Evolutionary conservation across 192 early-diverging fungal genomes (phyloP).

Genomic region (Thoreauomyces humboldtii): DNA sequence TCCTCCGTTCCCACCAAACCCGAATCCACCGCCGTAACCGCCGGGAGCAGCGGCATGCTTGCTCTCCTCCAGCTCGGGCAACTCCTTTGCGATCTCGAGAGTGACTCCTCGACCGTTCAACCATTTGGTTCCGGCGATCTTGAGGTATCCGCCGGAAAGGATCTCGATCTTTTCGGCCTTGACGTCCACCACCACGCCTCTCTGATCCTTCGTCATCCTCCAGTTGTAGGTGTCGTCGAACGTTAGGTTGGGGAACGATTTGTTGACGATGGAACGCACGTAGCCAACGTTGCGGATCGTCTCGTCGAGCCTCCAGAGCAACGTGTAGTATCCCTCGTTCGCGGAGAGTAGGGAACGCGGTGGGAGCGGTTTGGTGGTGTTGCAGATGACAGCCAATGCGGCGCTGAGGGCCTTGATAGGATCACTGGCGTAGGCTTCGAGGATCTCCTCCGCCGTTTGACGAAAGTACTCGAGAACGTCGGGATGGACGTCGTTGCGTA

Average conservation of each 20-base stretch:
- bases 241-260: slow-evolving; percentile 64
- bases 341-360: slow-evolving; percentile 80
- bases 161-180: slow-evolving; percentile 65
- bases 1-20: slow-evolving; percentile 32
- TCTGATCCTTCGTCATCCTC: slow-evolving; percentile 80
- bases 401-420: slow-evolving; percentile 75
- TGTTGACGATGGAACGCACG: slow-evolving; percentile 73
- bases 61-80: slow-evolving; percentile 76
- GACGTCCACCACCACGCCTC: slow-evolving; percentile 86
- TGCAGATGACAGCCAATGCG: slow-evolving; percentile 84
- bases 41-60: slow-evolving; percentile 8
- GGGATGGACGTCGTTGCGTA: slow-evolving; percentile 64
- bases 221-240: slow-evolving; percentile 76
- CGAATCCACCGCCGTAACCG: slow-evolving; percentile 42
- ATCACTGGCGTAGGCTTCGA: slow-evolving; percentile 67
- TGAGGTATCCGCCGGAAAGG: slow-evolving; percentile 47
- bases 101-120: slow-evolving; percentile 58
- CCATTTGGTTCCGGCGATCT: slow-evolving; percentile 73
- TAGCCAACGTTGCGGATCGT: slow-evolving; percentile 80
- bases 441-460: slow-evolving; percentile 68
- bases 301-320: slow-evolving; percentile 69
- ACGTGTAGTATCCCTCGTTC: slow-evolving; percentile 74
- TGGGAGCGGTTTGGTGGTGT: slow-evolving; percentile 80
- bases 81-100: slow-evolving; percentile 64
- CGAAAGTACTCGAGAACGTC: slow-evolving; percentile 77